These are phyloP conservation scores for Bathelium albidoporum DNA, from an alignment of 495 filamentous ascomycete genomes.

Conservation along the genomic window DNA sequence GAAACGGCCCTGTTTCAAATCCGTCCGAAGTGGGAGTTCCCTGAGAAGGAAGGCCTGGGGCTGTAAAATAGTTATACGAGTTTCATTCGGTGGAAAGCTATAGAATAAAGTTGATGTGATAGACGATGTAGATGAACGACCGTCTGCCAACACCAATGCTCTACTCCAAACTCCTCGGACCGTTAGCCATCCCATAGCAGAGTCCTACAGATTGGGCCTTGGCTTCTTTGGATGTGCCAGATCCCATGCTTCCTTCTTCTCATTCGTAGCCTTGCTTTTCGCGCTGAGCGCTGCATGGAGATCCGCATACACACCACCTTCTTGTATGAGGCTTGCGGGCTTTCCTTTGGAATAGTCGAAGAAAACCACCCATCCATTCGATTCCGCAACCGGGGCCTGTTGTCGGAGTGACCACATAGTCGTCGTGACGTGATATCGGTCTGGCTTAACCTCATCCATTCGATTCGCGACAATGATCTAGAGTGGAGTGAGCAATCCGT, in stretches of 20 bases:
- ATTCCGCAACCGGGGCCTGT: constrained; percentile 9
- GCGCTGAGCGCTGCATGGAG: constrained; percentile 6
- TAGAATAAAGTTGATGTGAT: not conserved
- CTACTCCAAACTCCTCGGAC: not conserved
- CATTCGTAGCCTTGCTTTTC: constrained; percentile 3
- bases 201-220: not conserved
- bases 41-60: not conserved
- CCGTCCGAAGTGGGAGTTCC: constrained; percentile 1
- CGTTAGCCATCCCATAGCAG: not conserved
- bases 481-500: constrained; percentile 1
- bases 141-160: not conserved
- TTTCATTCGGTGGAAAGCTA: not conserved
- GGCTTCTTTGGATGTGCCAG: constrained; percentile 6
- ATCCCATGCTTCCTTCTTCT: constrained; percentile 7
- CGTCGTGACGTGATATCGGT: constrained; percentile 10
- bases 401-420: constrained; percentile 11
- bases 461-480: constrained; percentile 9
- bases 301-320: constrained; percentile 4
- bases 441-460: constrained; percentile 3
- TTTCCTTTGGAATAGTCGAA: constrained; percentile 5
- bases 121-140: not conserved
- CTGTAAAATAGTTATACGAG: not conserved
- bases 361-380: constrained; percentile 10
- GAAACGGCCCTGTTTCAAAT: constrained; percentile 1
- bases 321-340: constrained; percentile 4